Base-by-base conservation (phyloP, 2,329 filamentous ascomycete genomes). In the Hypoxylon sp. region DNA sequence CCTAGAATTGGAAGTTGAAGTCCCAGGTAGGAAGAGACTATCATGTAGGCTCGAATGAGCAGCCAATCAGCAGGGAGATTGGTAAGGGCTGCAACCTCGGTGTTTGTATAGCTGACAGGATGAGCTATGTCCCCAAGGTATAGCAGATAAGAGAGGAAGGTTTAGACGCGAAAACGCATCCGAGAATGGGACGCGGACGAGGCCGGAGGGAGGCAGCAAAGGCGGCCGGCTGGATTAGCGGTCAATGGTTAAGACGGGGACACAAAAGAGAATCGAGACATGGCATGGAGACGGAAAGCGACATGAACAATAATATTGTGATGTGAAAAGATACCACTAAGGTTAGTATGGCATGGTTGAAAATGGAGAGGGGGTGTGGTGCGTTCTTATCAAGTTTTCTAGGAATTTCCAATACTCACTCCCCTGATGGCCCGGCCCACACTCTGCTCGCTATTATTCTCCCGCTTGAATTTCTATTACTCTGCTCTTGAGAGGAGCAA, bases 331-430 rank as follows among this genome's bases (percentile, higher is more conserved):
- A 70, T 50, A 50, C 49, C 48, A 54, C 59, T 60, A 49, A 49
- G 51, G 57, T 50, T 64, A 53, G 65, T 58, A 68, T 48, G 57
- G 60, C 44, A 68, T 64, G 48, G 61, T 64, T 37, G 68, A 64
- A 64, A 64, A 69, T 53, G 59, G 65, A 58, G 62, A 69, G 66
- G 70, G 70, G 69, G 66, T 66, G 68, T 71, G 70, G 70, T 69
- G 70, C 70, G 68, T 66, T 72, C 68, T 72, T 72, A 72, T 72
- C 70, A 71, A 68, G 61, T 64, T 68, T 68, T 70, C 63, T 65
- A 37, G 50, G 42, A 66, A 62, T 66, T 69, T 61, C 59, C 53
- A 64, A 69, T 67, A 50, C 57, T 72, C 68, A 69, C 70, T 72
- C 70, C 70, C 68, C 68, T 70, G 59, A 60, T 50, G 68, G 56